Conservation (phyloP, 768 basidiomycete species). For the Naganishia randhawae region DNA sequence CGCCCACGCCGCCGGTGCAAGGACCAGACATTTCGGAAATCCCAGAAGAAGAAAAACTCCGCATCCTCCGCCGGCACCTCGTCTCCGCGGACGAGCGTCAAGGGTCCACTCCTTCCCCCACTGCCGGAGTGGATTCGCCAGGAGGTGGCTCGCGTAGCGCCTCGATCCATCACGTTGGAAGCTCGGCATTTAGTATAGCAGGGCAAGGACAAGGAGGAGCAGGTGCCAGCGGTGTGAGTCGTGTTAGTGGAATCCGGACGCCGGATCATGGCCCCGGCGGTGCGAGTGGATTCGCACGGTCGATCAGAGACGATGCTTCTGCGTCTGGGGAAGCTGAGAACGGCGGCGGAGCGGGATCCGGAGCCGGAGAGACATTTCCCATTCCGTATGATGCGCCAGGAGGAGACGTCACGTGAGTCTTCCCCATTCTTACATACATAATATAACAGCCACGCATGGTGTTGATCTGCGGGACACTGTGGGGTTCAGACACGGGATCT, state of each 20-base stretch:
- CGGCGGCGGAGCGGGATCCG: slow-evolving; percentile 51
- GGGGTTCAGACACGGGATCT: slow-evolving; percentile 65
- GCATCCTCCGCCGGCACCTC: slow-evolving; percentile 73
- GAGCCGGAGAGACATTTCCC: slow-evolving; percentile 75
- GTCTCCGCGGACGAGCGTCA: slow-evolving; percentile 68
- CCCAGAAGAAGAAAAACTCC: slow-evolving; percentile 77
- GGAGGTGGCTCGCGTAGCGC: neutral
- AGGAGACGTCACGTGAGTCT: slow-evolving; percentile 82
- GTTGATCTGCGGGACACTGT: slow-evolving; percentile 12
- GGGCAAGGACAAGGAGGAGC: neutral
- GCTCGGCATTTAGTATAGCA: neutral
- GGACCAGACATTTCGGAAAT: slow-evolving; percentile 51
- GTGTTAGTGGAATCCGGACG: slow-evolving; percentile 24
- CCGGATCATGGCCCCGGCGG: slow-evolving; percentile 30
- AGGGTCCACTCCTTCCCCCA: slow-evolving; percentile 44
- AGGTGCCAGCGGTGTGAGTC: neutral
- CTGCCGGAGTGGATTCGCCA: slow-evolving; percentile 27
- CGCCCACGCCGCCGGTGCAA: slow-evolving; percentile 22
- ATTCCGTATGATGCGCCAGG: slow-evolving; percentile 82
- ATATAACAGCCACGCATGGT: too few species aligned
- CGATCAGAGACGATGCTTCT: slow-evolving; percentile 19
- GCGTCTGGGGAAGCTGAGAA: slow-evolving; percentile 61
- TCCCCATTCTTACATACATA: too few species aligned
- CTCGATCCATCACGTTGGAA: slow-evolving; percentile 21
- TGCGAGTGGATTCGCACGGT: slow-evolving; percentile 28